These are phyloP conservation scores for Fusarium sp. DNA, from an alignment of 2,329 filamentous ascomycete genomes.

Conservation along the genomic window DNA sequence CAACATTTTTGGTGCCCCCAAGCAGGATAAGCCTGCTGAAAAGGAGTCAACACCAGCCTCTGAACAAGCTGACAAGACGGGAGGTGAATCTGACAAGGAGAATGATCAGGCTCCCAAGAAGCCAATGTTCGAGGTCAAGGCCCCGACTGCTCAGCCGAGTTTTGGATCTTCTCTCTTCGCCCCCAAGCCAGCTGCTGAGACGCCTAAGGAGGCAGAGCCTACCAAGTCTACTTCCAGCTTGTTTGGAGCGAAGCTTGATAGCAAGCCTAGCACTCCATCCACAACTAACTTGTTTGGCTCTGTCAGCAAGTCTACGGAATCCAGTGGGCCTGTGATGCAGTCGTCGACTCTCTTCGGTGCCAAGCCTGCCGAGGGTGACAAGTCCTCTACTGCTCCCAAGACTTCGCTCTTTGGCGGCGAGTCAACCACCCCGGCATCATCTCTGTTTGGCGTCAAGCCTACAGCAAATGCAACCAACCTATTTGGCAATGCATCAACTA, in stretches of 20 bases:
- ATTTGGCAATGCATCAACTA: constrained; percentile 45
- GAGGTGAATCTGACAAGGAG: constrained; percentile 56
- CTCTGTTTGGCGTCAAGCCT: constrained; percentile 43
- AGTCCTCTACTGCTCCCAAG: constrained; percentile 37
- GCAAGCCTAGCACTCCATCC: constrained; percentile 40
- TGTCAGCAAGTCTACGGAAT: constrained; percentile 46
- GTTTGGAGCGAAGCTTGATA: constrained; percentile 51
- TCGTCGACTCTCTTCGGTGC: constrained; percentile 49
- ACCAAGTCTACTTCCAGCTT: constrained; percentile 44
- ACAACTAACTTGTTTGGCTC: constrained; percentile 52
- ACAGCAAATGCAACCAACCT: constrained; percentile 41
- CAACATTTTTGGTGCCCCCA: constrained; percentile 50
- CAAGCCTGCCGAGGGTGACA: constrained; percentile 45
- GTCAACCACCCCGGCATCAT: constrained; percentile 26
- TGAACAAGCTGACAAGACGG: constrained; percentile 47
- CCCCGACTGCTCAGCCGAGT: constrained; percentile 43
- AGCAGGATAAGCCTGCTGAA: constrained; percentile 43
- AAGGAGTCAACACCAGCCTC: constrained; percentile 41
- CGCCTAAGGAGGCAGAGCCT: constrained; percentile 42
- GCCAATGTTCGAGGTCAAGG: constrained; percentile 46
- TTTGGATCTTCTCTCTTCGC: constrained; percentile 47
- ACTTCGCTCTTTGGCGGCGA: constrained; percentile 46
- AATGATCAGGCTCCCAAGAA: constrained; percentile 52
- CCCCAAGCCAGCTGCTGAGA: constrained; percentile 45
- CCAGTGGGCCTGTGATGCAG: constrained; percentile 42